These are phyloP conservation scores for Pseudoscleropodium purum DNA, from an alignment of 225 moss, liverwort and hornwort species.

Conservation along the genomic window DNA sequence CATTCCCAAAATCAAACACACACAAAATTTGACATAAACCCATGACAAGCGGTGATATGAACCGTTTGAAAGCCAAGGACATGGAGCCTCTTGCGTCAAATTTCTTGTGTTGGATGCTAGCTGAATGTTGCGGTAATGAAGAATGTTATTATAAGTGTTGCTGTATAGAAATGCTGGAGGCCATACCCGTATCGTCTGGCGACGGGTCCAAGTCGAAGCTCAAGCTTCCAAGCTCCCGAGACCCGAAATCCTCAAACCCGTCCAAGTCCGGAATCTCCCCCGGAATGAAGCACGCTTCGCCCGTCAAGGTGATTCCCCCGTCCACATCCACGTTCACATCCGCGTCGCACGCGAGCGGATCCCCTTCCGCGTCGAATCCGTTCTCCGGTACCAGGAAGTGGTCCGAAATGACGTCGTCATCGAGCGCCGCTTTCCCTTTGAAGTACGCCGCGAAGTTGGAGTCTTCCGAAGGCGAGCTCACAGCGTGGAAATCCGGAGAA, in stretches of 20 bases:
- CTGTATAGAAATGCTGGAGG: neutral
- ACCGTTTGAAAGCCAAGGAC: neutral
- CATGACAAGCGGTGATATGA: neutral
- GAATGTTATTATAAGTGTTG: neutral
- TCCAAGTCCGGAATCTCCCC: slow-evolving; percentile 32
- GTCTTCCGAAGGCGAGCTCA: slow-evolving; percentile 17
- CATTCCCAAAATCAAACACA: neutral
- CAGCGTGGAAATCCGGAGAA: slow-evolving; percentile 15
- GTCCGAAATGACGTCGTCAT: slow-evolving; percentile 20
- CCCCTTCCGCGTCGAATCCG: slow-evolving; percentile 5
- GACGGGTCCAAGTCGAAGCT: slow-evolving; percentile 17
- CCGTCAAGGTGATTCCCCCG: slow-evolving; percentile 3
- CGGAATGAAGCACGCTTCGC: slow-evolving; percentile 22
- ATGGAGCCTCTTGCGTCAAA: neutral
- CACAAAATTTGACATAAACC: neutral
- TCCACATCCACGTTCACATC: neutral
- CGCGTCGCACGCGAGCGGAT: slow-evolving; percentile 5
- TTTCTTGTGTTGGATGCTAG: neutral
- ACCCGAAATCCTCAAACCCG: slow-evolving; percentile 25
- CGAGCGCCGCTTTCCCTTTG: slow-evolving; percentile 32
- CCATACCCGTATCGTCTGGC: slow-evolving; percentile 9
- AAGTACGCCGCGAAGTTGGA: slow-evolving; percentile 24
- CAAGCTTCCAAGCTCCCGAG: slow-evolving; percentile 18
- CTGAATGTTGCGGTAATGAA: neutral
- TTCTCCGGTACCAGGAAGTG: slow-evolving; percentile 22